A percentile compares a stretch with the other conserved stretches of the same genome.
Conservation (phyloP, 805 yeast genomes). For the Saccharomyces mikatae region DNA sequence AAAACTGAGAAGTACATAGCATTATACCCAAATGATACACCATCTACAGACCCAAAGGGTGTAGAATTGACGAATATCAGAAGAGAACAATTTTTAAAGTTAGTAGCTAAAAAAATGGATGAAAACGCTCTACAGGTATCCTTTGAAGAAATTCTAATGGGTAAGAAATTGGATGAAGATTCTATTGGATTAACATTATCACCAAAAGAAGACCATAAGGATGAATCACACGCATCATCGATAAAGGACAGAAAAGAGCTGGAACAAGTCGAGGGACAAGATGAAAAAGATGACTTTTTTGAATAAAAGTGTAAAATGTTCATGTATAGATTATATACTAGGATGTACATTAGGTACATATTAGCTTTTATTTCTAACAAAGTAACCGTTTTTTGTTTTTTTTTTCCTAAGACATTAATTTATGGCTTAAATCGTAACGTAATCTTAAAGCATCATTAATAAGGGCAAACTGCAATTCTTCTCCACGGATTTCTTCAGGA, state of each 20-base stretch:
- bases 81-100: constrained; percentile 42
- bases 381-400: neutral
- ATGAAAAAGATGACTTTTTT: constrained; percentile 40
- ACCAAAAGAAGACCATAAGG: constrained; percentile 21
- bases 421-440: constrained; percentile 30
- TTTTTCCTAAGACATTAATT: constrained; percentile 4
- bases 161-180: constrained; percentile 27
- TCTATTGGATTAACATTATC: constrained; percentile 17
- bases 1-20: constrained; percentile 72
- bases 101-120: constrained; percentile 45
- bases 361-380: neutral
- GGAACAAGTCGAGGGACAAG: constrained; percentile 25
- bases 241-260: constrained; percentile 9
- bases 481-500: constrained; percentile 42
- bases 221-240: constrained; percentile 4
- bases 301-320: constrained; percentile 20
- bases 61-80: constrained; percentile 34
- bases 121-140: constrained; percentile 51
- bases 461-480: constrained; percentile 38
- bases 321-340: constrained; percentile 1
- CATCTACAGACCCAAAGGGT: constrained; percentile 12
- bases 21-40: constrained; percentile 57
- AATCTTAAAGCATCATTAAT: constrained; percentile 65
- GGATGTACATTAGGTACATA: neutral
- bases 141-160: constrained; percentile 36